phyloP scores from a whole-genome alignment of 2,329 filamentous ascomycete genomes.

The Pleomassaria siparia region DNA sequence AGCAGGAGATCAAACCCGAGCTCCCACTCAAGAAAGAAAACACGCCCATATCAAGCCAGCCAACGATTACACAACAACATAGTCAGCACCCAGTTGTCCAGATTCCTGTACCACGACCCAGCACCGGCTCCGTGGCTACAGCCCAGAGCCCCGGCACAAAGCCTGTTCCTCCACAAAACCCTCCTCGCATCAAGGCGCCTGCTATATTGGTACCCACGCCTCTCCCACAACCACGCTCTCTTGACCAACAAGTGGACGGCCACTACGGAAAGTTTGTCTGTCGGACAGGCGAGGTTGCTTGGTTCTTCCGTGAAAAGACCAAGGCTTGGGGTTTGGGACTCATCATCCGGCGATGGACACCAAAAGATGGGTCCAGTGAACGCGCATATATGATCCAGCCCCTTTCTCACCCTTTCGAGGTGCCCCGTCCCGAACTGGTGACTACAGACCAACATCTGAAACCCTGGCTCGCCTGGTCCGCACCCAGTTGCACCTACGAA shows the following conservation, averaged over 20 bases:
- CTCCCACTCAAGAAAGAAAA: conserved; percentile 31
- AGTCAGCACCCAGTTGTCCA: conserved; percentile 28
- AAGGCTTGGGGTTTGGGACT: conserved; percentile 58
- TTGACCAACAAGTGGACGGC: conserved; percentile 54
- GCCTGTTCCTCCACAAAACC: conserved; percentile 6
- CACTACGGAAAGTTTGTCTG: conserved; percentile 53
- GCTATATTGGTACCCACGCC: conserved; percentile 34
- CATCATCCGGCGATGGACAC: conserved; percentile 50
- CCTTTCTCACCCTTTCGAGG: conserved; percentile 49
- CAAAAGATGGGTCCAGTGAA: conserved; percentile 28
- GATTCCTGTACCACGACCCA: conserved; percentile 24
- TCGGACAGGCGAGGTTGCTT: conserved; percentile 58
- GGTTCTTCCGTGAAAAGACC: conserved; percentile 53
- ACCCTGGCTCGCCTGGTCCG: conserved; percentile 62
- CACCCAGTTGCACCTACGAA: conserved; percentile 53
- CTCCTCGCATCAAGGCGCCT: conserved; percentile 25
- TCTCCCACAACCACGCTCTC: conserved; percentile 43
- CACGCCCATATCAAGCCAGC: conserved; percentile 11
- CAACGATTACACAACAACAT: conserved; percentile 2
- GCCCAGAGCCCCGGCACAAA: conserved; percentile 27
- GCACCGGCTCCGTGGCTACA: conserved; percentile 15
- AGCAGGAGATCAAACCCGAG: conserved; percentile 25
- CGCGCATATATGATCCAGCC: conserved; percentile 51
- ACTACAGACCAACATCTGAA: conserved; percentile 49
- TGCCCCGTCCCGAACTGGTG: conserved; percentile 46